phyloP scores from a whole-genome alignment of 2,329 filamentous ascomycete genomes.

The Diaporthe destruens region DNA sequence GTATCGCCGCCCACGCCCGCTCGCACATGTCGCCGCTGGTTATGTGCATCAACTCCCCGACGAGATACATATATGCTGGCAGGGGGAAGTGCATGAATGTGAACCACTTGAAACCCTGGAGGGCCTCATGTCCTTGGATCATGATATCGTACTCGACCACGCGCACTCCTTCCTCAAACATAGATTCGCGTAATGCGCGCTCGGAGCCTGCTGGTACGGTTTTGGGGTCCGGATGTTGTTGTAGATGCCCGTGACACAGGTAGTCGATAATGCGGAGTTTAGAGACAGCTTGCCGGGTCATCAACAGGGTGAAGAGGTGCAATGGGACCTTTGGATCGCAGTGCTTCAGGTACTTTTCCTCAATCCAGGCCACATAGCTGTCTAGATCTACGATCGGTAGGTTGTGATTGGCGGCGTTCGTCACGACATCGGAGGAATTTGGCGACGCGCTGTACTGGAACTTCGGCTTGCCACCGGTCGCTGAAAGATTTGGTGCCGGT shows the following conservation, averaged over 20 bases:
- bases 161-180: constrained; percentile 67
- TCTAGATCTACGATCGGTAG: constrained; percentile 64
- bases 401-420: constrained; percentile 63
- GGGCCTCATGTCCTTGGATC: constrained; percentile 63
- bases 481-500: constrained; percentile 31
- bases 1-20: constrained; percentile 69
- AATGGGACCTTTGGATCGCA: constrained; percentile 71
- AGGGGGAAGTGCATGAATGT: constrained; percentile 71
- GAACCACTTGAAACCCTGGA: constrained; percentile 70
- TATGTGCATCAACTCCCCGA: constrained; percentile 66
- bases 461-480: constrained; percentile 38
- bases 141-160: constrained; percentile 72
- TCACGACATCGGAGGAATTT: constrained; percentile 58
- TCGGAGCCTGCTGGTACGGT: constrained; percentile 53
- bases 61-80: constrained; percentile 71
- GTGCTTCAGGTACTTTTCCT: constrained; percentile 66
- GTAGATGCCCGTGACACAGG: constrained; percentile 60
- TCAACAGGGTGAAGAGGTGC: constrained; percentile 70
- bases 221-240: constrained; percentile 49
- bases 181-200: constrained; percentile 60
- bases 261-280: constrained; percentile 69
- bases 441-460: constrained; percentile 52
- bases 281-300: constrained; percentile 67
- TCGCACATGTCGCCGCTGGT: constrained; percentile 68
- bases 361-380: constrained; percentile 66